Percentiles rank a stretch among this genome's conserved stretches.
These are phyloP conservation scores for Pleurotus salmoneostramineus DNA, from an alignment of 768 basidiomycete genomes.

Conservation along the genomic window DNA sequence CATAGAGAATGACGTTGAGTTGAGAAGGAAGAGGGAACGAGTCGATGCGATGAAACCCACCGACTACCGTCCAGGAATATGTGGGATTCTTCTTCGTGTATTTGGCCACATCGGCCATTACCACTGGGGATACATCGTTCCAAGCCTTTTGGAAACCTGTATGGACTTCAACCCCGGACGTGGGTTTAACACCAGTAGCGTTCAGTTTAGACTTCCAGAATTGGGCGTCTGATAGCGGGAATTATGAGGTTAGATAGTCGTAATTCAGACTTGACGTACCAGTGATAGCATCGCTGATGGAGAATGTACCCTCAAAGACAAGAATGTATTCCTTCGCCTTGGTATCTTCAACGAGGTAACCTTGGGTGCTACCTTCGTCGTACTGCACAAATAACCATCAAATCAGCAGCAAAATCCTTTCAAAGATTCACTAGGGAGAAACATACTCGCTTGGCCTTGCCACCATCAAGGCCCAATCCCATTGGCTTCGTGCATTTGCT, in stretches of 20 bases:
- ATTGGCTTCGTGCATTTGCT: constrained; percentile 1
- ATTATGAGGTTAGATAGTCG: not conserved
- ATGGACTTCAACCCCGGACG: not conserved
- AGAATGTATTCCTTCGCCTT: not conserved
- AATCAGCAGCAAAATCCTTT: not conserved
- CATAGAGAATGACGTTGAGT: not conserved
- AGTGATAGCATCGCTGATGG: not conserved
- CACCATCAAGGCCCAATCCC: not conserved
- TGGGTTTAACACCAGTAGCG: not conserved
- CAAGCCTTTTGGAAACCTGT: constrained; percentile 6
- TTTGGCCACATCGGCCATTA: not conserved
- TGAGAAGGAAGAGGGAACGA: not conserved
- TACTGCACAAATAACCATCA: not conserved
- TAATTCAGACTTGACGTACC: not conserved
- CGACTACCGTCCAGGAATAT: constrained; percentile 1
- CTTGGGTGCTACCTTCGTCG: not conserved
- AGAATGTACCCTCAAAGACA: not conserved
- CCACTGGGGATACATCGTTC: not conserved
- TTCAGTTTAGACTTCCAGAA: not conserved
- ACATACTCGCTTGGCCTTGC: not conserved
- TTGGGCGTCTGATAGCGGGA: not conserved
- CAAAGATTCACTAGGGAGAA: too few relatives aligned
- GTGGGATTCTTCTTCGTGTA: not conserved
- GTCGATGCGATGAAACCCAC: too few relatives aligned
- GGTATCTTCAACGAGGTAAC: not conserved